phyloP scores from a whole-genome alignment of 2,329 filamentous ascomycete species.

The Trichoderma breve region DNA sequence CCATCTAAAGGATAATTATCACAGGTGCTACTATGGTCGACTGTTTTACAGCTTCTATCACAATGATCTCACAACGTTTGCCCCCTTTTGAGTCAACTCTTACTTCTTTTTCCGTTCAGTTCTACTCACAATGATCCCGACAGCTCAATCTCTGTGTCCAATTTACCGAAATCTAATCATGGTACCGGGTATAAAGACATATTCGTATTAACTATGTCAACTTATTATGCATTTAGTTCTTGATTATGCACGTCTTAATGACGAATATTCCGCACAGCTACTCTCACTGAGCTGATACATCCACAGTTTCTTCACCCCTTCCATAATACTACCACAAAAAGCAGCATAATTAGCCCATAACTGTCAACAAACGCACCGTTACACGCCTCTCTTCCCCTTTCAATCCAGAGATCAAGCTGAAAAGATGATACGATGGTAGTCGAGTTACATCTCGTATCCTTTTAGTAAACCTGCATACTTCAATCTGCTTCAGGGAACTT shows the following conservation, averaged over 20 bases:
- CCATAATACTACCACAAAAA: neutral
- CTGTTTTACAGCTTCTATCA: neutral
- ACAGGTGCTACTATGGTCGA: accelerated
- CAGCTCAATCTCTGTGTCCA: neutral
- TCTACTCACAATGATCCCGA: neutral
- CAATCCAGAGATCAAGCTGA: neutral
- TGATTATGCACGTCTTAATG: neutral
- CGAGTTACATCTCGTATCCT: neutral
- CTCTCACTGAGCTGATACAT: neutral
- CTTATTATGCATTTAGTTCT: neutral
- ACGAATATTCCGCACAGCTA: neutral
- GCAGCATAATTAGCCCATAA: neutral
- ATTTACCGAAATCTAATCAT: neutral
- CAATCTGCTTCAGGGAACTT: too few relatives aligned
- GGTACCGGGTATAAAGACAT: neutral
- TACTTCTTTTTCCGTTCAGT: neutral
- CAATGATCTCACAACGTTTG: neutral
- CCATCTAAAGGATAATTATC: neutral
- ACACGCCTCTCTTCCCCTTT: too few relatives aligned
- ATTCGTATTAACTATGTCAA: neutral
- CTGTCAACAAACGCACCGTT: neutral
- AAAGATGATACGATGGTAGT: neutral
- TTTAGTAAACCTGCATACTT: neutral
- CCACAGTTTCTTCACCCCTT: neutral
- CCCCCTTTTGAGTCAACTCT: neutral